phyloP scores from a whole-genome alignment of 352 stramenopile species.

The Pythium sukuiense region DNA sequence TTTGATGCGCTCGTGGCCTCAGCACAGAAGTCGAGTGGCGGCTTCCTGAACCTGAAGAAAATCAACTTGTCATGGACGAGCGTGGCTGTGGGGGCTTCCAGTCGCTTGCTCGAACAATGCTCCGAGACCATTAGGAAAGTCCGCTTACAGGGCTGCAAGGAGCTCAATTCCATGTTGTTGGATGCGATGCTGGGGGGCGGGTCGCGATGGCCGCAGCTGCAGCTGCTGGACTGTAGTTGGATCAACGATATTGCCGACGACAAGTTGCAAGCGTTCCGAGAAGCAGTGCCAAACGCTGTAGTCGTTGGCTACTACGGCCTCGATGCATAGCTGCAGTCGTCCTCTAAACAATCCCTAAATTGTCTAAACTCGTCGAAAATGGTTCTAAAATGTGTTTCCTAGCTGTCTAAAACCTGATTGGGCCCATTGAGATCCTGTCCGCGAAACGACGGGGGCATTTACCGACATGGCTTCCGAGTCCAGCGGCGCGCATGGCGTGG shows the following conservation, averaged over 20 bases:
- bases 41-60: constrained; percentile 12
- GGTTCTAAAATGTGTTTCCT: too few relatives aligned
- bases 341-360: too few relatives aligned
- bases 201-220: constrained; percentile 15
- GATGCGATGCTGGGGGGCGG: constrained; percentile 4
- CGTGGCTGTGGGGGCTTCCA: constrained; percentile 9
- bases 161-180: constrained; percentile 14
- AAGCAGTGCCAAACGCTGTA: not conserved
- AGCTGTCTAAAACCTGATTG: too few relatives aligned
- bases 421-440: too few relatives aligned
- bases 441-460: too few relatives aligned
- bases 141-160: constrained; percentile 26
- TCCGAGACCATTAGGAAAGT: constrained; percentile 19
- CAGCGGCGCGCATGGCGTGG: constrained; percentile 38
- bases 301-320: constrained; percentile 33
- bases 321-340: too few relatives aligned
- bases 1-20: constrained; percentile 18
- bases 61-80: constrained; percentile 30
- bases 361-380: too few relatives aligned
- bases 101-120: constrained; percentile 9
- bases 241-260: constrained; percentile 26
- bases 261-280: constrained; percentile 9
- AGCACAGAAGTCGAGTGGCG: not conserved
- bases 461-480: not conserved
- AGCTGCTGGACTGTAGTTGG: constrained; percentile 31